Evolutionary conservation across 148 eudicot species (phyloP), one percentile per base, ranked within the genome.

Genomic region (Silene latifolia): DNA sequence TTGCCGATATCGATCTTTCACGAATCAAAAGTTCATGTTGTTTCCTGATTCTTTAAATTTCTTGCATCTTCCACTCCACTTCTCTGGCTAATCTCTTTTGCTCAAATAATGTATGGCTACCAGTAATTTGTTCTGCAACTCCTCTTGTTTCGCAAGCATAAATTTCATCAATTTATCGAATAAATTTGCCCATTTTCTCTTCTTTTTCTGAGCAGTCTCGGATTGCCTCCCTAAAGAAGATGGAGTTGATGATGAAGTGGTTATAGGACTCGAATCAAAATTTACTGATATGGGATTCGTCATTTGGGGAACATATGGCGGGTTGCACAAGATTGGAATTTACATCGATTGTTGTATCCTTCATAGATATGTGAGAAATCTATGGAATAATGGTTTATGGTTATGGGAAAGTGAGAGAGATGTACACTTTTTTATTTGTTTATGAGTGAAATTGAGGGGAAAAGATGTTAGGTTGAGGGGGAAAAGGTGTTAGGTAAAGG

Each of bases 21-120:
- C 86, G 86, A 58, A 87, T 86, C 76, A 85, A 74, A 65, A 82
- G 54, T 44, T 87, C 92, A 56, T 85, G 88, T 72, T 93, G 92
- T 74, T 81, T 83, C 77, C 81, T 84, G 5, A 89, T 71, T 72
- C 92, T 87, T 42, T 86, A 90, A 78, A 81, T 76, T 77, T 93
- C 89, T 60, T 84, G 88, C 65, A 65, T 51, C 78, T 80, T 93
- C 98, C 98, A 93, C 10, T 87, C 91, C 77, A 88, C 92, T 64
- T 89, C 93, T 77, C 93, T 91, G 11, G 78, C 92, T 47, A 82
- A 67, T 69, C 95, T 80, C 72, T 91, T 90, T 27, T 74, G 85
- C 82, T 93, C 98, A 32, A 83, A 79, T 82, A 87, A 65, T 93
- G 97, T 11, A 89, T 25, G 32, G 89, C 90, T 74, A 91, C 97